These are phyloP conservation scores for Berberis thunbergii DNA, from an alignment of 164 flowering plant genomes.

Conservation along the genomic window DNA sequence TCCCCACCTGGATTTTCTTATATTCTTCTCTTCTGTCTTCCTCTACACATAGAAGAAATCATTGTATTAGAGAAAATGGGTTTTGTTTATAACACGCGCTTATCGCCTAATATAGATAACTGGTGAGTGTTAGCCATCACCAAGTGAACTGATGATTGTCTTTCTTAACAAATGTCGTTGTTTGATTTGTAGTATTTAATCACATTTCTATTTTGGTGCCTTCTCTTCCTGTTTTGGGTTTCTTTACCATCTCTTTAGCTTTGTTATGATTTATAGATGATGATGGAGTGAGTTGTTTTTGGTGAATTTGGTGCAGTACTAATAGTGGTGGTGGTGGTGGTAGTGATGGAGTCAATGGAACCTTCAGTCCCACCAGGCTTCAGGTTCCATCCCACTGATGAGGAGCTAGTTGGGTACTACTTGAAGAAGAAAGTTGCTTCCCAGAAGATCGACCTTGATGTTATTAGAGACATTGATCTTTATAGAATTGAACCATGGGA, in stretches of 20 bases:
- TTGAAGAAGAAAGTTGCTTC: conserved; percentile 73
- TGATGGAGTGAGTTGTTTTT: conserved; percentile 13
- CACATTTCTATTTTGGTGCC: neutral
- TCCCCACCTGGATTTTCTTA: conserved; percentile 24
- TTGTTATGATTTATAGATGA: conserved; percentile 33
- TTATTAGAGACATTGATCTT: conserved; percentile 80
- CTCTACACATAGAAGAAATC: conserved; percentile 8
- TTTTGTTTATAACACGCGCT: conserved; percentile 22
- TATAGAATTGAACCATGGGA: conserved; percentile 95
- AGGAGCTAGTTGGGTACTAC: conserved; percentile 85
- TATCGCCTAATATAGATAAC: conserved; percentile 16
- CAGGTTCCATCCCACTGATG: conserved; percentile 86
- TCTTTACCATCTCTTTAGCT: conserved; percentile 10
- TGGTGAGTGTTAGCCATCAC: conserved; percentile 34
- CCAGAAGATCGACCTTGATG: conserved; percentile 82
- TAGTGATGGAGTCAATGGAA: conserved; percentile 42
- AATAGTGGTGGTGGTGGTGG: conserved; percentile 18
- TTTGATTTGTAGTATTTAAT: conserved; percentile 23
- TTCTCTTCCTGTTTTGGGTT: conserved; percentile 11
- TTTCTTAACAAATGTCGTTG: conserved; percentile 42
- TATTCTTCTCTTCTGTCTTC: conserved; percentile 8
- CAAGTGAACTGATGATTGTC: conserved; percentile 55
- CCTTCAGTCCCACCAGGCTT: conserved; percentile 85
- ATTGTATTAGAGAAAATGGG: conserved; percentile 10
- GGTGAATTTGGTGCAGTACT: conserved; percentile 40